Base-by-base conservation (phyloP, 495 filamentous ascomycete genomes). In the Penicillium paradoxum region DNA sequence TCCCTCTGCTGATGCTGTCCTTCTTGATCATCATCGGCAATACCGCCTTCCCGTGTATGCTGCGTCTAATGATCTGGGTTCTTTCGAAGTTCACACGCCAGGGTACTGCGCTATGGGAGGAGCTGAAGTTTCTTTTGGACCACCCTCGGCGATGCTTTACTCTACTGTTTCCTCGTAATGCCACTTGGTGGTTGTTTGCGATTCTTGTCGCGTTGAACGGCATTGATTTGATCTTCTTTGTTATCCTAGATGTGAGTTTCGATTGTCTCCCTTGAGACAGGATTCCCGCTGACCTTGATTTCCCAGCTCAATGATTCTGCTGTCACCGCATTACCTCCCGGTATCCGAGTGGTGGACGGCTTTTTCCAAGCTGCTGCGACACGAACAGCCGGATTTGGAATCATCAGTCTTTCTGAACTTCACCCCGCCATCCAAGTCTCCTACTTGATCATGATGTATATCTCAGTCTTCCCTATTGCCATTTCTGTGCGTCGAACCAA, bases 361-460 rank as follows among this genome's bases (percentile, higher is more conserved):
- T 78, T 91, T 52, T 97, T 95, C 66, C 90, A 97, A 70, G 91
- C 92, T 1, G 79, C 84, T 0, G 84, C 86, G 11, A 96, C 92
- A 0, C 76, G 92, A 56, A 96, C 91, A 2, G 90, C 92, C 2
- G 92, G 92, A 1, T 95, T 95, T 60, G 75, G 86, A 6, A 85
- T 87, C 41, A 79, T 96, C 58, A 87, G 86, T 54, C 71, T 97
- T 21, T 73, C 88, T 6, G 67, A 74, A 0, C 76, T 97, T 13
- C 92, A 97, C 60, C 92, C 92, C 0, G 92, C 86, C 2, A 90
- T 96, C 11, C 92, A 97, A 62, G 88, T 93, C 4, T 96, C 90
- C 15, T 97, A 96, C 73, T 69, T 96, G 70, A 84, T 97, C 69
- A 97, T 97, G 92, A 97, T 97, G 92, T 97, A 97, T 67, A 97